Evolutionary conservation across 2,329 filamentous ascomycete genomes (phyloP), one percentile per base, ranked within the genome.

Genomic region (Hysterium pulicare): DNA sequence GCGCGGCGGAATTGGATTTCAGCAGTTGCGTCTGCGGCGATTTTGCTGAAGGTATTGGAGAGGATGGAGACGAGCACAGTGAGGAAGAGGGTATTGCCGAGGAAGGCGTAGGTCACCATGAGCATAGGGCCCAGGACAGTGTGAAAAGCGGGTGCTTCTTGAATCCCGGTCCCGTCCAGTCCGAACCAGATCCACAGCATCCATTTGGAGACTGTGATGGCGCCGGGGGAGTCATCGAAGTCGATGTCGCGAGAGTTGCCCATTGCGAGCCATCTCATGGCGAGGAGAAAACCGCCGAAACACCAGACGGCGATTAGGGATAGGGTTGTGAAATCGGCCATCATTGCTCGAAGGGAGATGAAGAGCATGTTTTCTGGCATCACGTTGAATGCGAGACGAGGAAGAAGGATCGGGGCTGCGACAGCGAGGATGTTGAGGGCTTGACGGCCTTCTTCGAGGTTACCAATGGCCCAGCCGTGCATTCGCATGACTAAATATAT

Each of bases 121-220:
- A 93, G 70, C 2, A 81, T 75, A 0, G 88, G 88, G 0, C 88
- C 88, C 1, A 93, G 73, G n/a, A 90, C 69, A 74, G 81, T 80
- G 67, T 94, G 87, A 58, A 93, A 88, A 44, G 87, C 81, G 17
- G 78, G 74, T 55, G 76, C 76, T 44, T 74, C 70, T 47, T 76
- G 68, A 26, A 80, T 77, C 2, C 77, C 75, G 30, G 68, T 86
- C 26, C 63, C 88, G 54, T 93, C 88, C 2, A 94, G 78, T 2
- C 88, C 88, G 58, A 94, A 93, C 88, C 88, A 94, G 50, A 94
- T 90, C 78, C 86, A 93, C 2, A 93, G 78, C 87, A 94, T 91
- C 88, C 88, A 94, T 66, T 90, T 90, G 33, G 82, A 82, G 48
- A 93, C 90, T 1, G 83, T 87, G 66, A 86, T 69, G 4, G 83